Conservation (phyloP, 2,329 filamentous ascomycete genomes). For the Trichoderma oligosporum region DNA sequence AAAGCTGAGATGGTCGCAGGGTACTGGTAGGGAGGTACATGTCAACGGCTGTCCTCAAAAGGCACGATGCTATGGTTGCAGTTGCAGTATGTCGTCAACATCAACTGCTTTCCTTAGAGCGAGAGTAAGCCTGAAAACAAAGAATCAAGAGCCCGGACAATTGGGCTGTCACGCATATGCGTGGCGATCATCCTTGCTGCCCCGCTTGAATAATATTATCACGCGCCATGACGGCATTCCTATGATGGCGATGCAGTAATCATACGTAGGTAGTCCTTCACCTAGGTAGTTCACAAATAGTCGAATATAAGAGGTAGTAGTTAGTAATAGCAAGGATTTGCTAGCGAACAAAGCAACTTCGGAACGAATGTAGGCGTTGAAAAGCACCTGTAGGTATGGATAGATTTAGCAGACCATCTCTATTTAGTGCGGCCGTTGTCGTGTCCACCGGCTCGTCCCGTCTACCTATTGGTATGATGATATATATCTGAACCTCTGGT, state of each 20-base stretch:
- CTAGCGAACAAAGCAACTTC: neutral
- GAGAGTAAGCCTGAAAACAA: neutral
- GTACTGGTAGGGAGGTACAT: neutral
- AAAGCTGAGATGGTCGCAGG: neutral
- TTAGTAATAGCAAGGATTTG: neutral
- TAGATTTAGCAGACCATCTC: neutral
- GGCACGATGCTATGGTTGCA: neutral
- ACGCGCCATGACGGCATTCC: conserved; percentile 21
- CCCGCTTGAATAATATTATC: conserved; percentile 6
- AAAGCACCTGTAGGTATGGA: neutral
- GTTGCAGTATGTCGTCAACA: conserved; percentile 7
- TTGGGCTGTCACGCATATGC: conserved; percentile 12
- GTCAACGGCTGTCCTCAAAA: neutral
- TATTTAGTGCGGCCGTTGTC: neutral
- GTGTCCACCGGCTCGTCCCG: conserved; percentile 11
- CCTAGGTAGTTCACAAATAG: no score
- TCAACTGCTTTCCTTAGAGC: no score
- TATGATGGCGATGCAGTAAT: neutral
- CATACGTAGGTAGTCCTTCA: no score
- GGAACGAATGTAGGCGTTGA: neutral
- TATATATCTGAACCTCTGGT: no score
- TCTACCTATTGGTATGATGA: neutral
- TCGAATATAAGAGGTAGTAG: no score
- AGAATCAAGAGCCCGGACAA: neutral
- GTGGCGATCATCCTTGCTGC: conserved; percentile 5